phyloP scores from a whole-genome alignment of 2,329 filamentous ascomycete species.

The Pseudogymnoascus sp. region DNA sequence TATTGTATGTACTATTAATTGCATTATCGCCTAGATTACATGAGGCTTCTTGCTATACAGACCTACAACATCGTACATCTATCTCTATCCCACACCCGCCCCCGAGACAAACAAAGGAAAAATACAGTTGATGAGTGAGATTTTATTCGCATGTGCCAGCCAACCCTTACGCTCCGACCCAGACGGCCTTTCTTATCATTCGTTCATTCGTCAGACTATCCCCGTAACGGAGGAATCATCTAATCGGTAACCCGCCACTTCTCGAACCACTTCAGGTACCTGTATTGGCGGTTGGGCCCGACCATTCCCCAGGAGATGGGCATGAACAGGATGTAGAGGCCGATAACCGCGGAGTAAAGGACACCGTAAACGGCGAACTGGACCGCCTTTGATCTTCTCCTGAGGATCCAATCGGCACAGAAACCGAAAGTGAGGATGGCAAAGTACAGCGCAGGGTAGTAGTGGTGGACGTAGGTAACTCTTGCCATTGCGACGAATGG shows the following conservation, averaged over 20 bases:
- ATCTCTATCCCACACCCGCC: not conserved
- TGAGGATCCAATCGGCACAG: slow-evolving; percentile 74
- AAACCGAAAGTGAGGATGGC: slow-evolving; percentile 88
- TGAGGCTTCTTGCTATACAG: not conserved
- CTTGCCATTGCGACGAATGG: slow-evolving; percentile 97
- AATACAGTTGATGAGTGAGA: slow-evolving; percentile 5
- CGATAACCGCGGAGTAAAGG: slow-evolving; percentile 68
- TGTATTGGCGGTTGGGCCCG: slow-evolving; percentile 75
- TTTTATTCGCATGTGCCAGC: not conserved
- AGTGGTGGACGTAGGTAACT: slow-evolving; percentile 98
- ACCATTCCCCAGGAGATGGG: slow-evolving; percentile 96
- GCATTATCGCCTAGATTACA: not conserved
- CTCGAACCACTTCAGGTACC: slow-evolving; percentile 88
- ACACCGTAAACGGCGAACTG: slow-evolving; percentile 64
- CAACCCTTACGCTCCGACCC: not conserved
- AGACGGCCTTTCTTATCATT: not conserved
- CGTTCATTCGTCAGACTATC: not conserved
- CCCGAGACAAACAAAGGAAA: not conserved
- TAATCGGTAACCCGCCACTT: slow-evolving; percentile 54
- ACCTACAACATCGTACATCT: slow-evolving; percentile 1
- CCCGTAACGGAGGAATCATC: not conserved
- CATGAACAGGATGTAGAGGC: slow-evolving; percentile 83
- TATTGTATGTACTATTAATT: slow-evolving; percentile 1
- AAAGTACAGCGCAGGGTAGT: slow-evolving; percentile 97
- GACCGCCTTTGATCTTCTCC: slow-evolving; percentile 55